Evolutionary conservation across 495 filamentous ascomycete species (phyloP), one percentile per base, ranked within the genome.

Genomic region (Penicillium atrosanguineum): DNA sequence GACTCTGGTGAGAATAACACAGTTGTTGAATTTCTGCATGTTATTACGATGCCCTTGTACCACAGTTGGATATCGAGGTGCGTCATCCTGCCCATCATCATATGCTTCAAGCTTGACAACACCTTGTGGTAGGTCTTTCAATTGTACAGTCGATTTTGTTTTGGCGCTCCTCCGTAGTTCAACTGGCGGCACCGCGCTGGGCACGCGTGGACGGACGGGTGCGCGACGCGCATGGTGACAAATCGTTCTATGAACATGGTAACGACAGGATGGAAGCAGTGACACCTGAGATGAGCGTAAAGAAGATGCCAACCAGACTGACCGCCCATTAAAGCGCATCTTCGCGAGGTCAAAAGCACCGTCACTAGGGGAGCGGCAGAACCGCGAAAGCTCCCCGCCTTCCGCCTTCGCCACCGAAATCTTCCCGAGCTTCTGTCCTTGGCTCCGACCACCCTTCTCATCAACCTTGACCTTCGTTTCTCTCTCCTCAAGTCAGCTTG

Each of bases 11-110:
- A 98, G 72, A 19, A 98, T 65, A 21, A 97, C 87, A 69, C 90
- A 95, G 57, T 91, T 88, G 59, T 85, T 82, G 73, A 95, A 96
- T 57, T 86, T 90, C 51, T 83, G 80, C 88, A 98, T 96, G 65
- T 95, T 93, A 53, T 86, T 88, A 34, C 83, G 79, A n/a, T 89
- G 91, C 62, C 95, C 90, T 59, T 89, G 84, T n/a, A 97, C 75
- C 11, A 96, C 90, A 11, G 89, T 86, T 4, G 94, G 92, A 65
- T 95, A 96, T 38, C 75, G 69, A 20, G 88, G 87, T 20, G 69
- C 77, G 48, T 79, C 73, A 50, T 85, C 74, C 11, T 60, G 57
- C 2, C 51, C 56, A 55, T 79, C 69, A 37, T 79, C 59, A 31
- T 78, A 79, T 28, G 76, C 56, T 7, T 75, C 71, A 2, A 76